Percentiles rank a stretch among this genome's conserved stretches.
Conservation (phyloP, 148 eudicot species). For the Rhododendron williamsianum region DNA sequence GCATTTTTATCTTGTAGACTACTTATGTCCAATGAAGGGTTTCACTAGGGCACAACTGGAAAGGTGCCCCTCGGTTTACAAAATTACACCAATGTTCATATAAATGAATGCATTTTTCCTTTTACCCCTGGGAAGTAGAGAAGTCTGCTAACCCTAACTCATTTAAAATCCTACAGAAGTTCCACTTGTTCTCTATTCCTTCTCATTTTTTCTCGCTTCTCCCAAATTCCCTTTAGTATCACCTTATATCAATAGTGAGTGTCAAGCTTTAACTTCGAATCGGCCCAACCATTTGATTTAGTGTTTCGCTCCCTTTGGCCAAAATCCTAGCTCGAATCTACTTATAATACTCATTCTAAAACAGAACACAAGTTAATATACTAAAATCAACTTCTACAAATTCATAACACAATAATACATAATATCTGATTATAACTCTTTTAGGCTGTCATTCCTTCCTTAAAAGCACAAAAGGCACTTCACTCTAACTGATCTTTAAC, state of each 20-base stretch:
- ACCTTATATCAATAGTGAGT: background rate
- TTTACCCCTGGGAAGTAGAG: background rate
- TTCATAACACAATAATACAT: background rate
- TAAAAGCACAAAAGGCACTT: background rate
- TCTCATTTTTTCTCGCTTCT: background rate
- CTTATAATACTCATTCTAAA: background rate
- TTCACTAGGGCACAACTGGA: background rate
- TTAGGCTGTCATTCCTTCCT: background rate
- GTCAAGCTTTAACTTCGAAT: background rate
- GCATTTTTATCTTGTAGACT: background rate
- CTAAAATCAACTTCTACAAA: background rate
- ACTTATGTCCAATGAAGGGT: background rate
- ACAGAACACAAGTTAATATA: background rate
- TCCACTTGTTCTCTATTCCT: background rate
- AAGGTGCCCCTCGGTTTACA: background rate
- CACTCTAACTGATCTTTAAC: background rate
- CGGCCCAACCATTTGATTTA: background rate
- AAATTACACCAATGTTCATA: background rate
- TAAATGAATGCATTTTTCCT: background rate
- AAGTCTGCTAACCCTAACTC: background rate
- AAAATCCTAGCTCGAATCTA: background rate
- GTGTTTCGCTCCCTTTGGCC: background rate
- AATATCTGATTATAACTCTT: background rate
- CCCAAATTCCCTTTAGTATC: background rate
- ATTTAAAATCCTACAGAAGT: background rate